Base-by-base conservation (phyloP, 2,329 filamentous ascomycete genomes). In the Ilyonectria sp. region DNA sequence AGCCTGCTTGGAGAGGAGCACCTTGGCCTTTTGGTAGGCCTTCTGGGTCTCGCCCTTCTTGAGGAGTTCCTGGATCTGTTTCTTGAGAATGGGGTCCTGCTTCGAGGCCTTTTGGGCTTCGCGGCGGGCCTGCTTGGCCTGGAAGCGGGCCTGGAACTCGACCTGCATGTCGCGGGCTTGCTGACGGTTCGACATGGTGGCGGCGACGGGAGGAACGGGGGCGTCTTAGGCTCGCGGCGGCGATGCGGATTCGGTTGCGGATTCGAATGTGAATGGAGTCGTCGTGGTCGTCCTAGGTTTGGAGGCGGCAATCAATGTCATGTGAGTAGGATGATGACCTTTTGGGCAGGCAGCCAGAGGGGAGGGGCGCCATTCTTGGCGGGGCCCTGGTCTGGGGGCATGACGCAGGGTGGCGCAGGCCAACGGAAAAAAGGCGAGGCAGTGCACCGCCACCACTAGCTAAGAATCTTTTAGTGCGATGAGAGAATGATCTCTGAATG, bases 11-110 rank as follows among this genome's bases (percentile, higher is more conserved):
- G 86, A 87, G 26, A 90, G 84, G 50, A 90, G 84, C 81, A 90
- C 86, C 81, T 89, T 89, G 67, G 88, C 88, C 79, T 90, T 90
- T 71, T 90, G 87, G 65, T 89, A 89, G 43, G 88, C 88, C 79
- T 90, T 89, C 70, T 86, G 85, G n/a, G 86, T 89, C 75, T 90
- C 87, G 78, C 88, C 88, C 75, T 89, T 89, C 76, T 89, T 89
- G 70, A 90, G 84, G 47, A 90, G 85, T 75, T 86, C 87, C 73
- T 90, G 87, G 75, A 90, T 90, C 80, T 90, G 88, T 79, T 90
- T 90, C 81, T 89, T 87, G 66, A 90, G 82, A 67, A 88, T 82
- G 63, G 86, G 87, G 73, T 90, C 88, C 77, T 89, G 86, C 80
- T 90, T 90, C 65, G 85, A 83, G 19, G 88, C 88, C 79, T 90